These are phyloP conservation scores for Ogataea methylovora DNA, from an alignment of 805 yeast species.

Conservation along the genomic window DNA sequence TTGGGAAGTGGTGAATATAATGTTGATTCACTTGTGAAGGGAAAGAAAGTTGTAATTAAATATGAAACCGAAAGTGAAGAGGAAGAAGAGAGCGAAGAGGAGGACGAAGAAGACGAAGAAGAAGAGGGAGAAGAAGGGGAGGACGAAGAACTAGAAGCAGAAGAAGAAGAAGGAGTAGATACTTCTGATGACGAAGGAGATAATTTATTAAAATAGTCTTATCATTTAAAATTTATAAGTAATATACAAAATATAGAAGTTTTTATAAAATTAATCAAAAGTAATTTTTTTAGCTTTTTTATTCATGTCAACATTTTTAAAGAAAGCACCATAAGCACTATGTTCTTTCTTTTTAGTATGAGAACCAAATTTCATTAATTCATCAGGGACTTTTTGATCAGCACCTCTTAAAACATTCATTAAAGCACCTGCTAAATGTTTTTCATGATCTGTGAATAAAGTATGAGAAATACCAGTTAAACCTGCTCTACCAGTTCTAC, in stretches of 20 bases:
- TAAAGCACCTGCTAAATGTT: slow-evolving; percentile 90
- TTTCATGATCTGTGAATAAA: slow-evolving; percentile 92
- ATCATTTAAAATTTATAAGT: background rate
- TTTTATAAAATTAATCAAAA: slow-evolving; percentile 38
- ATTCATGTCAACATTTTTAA: slow-evolving; percentile 81
- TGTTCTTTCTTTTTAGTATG: slow-evolving; percentile 98
- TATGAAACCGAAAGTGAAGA: slow-evolving; percentile 23
- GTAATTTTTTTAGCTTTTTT: slow-evolving; percentile 86
- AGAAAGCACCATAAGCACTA: slow-evolving; percentile 97
- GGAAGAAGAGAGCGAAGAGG: slow-evolving; percentile 18
- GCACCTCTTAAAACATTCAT: slow-evolving; percentile 92
- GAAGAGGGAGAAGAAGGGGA: slow-evolving; percentile 26
- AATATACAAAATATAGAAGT: background rate
- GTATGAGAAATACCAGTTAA: slow-evolving; percentile 93
- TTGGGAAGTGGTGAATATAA: slow-evolving; percentile 29
- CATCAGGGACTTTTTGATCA: slow-evolving; percentile 92
- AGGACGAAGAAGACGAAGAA: slow-evolving; percentile 23
- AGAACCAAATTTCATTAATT: slow-evolving; percentile 88
- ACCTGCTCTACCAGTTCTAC: slow-evolving; percentile 97
- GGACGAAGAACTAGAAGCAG: slow-evolving; percentile 24
- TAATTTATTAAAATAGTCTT: background rate
- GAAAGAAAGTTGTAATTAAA: slow-evolving; percentile 20
- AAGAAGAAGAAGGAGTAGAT: slow-evolving; percentile 7
- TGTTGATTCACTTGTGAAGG: slow-evolving; percentile 14
- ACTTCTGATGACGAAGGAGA: background rate